Conservation (phyloP, 495 filamentous ascomycete species). For the Xylaria bambusicola region DNA sequence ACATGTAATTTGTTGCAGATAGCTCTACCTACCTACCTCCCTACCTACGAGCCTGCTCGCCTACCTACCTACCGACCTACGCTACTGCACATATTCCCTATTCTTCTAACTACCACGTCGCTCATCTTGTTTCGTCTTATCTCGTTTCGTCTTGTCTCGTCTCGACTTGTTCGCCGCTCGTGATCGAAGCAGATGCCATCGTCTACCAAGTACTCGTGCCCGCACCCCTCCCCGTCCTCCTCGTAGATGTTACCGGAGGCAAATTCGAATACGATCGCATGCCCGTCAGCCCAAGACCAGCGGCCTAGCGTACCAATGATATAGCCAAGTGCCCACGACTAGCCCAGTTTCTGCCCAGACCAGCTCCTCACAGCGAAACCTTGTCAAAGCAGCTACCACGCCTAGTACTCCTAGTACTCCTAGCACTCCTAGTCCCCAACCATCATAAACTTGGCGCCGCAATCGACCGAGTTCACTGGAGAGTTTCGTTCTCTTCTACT, state of each 20-base stretch:
- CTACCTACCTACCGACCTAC: not conserved
- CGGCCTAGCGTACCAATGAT: conserved; percentile 16
- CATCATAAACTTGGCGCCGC: conserved; percentile 16
- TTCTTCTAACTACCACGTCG: not conserved
- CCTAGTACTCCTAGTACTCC: not conserved
- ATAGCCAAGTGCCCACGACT: conserved; percentile 15
- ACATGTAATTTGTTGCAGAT: not conserved
- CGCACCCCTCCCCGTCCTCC: too few relatives aligned
- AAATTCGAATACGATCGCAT: conserved; percentile 16
- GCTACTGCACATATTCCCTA: not conserved
- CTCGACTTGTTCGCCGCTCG: conserved; percentile 3
- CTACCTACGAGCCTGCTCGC: too few relatives aligned
- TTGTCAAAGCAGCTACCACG: conserved; percentile 13
- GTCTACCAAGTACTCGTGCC: not conserved
- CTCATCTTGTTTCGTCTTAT: too few relatives aligned
- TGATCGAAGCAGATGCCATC: not conserved
- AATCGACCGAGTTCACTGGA: conserved; percentile 1
- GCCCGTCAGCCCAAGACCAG: not conserved
- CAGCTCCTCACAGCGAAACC: conserved; percentile 16
- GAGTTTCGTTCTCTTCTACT: conserved; percentile 5
- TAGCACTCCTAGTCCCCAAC: not conserved
- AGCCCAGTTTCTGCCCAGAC: conserved; percentile 14
- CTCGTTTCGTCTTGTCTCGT: too few relatives aligned
- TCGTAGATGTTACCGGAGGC: not conserved
- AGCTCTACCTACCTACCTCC: not conserved